Evolutionary conservation across 768 basidiomycete genomes (phyloP), one percentile per base, ranked within the genome.

Genomic region (Calocybe indica): DNA sequence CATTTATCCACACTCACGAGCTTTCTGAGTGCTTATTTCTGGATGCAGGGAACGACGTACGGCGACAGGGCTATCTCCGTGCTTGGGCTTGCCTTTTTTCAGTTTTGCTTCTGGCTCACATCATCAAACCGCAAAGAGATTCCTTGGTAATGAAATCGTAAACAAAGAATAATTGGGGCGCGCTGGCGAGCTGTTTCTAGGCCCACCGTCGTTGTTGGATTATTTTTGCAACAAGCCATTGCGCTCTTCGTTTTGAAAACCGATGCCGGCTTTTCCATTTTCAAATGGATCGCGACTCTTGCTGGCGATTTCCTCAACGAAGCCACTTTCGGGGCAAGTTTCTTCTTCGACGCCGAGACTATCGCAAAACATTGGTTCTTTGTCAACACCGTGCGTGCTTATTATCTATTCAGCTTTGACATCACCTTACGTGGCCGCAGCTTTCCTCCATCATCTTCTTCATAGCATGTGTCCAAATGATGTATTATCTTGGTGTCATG

Each of bases 171-270:
- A 4, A 22, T 22, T 22, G 4, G 22, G 22, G 22, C 22, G 4
- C 22, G 22, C 22, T 22, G 22, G 4, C 22, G 22, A 22, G 22
- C 22, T 22, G 33, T 8, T 32, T 41, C 2, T 37, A 86, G 85
- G 88, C 85, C 80, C 10, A 92, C 91, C n/a, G 79, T 92, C 56
- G 82, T 93, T 48, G 83, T 91, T 41, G 92, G 92, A 13, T 70
- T 94, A 13, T 83, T 92, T 65, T 56, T 85, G 37, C 92, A 96
- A 61, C 91, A 93, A 69, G 79, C 71, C 12, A 79, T 94, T 40
- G 92, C 92, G 1, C 74, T 95, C 38, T 92, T 95, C 62, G 92
- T 94, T 32, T 76, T 96, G 57, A 93, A 92, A 69, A 78, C 83
- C 9, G 68, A 70, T 39, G 91, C 90, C 39, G 92, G 92, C 13